phyloP scores from a whole-genome alignment of 1,139 yeast genomes.

The Yamadazyma jaroonii region DNA sequence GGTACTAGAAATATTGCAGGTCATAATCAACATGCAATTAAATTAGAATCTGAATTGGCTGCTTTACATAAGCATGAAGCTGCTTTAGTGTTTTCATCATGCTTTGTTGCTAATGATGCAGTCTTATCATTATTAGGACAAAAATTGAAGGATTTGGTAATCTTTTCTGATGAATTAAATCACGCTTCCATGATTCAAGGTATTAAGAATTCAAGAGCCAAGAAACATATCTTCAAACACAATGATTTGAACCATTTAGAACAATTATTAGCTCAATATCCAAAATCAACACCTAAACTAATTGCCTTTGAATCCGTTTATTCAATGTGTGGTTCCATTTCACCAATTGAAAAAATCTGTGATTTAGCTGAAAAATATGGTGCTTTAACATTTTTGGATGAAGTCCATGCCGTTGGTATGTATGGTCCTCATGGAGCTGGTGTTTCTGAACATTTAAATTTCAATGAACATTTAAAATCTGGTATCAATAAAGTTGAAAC shows the following conservation, averaged over 20 bases:
- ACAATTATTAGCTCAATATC: slow-evolving; percentile 70
- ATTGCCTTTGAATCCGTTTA: slow-evolving; percentile 97
- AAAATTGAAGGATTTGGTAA: slow-evolving; percentile 83
- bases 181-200: slow-evolving; percentile 99
- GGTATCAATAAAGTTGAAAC: slow-evolving; percentile 56
- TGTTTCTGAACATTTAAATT: slow-evolving; percentile 94
- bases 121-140: slow-evolving; percentile 91
- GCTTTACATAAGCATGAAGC: slow-evolving; percentile 93
- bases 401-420: slow-evolving; percentile 98
- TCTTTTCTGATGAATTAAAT: slow-evolving; percentile 88
- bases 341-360: slow-evolving; percentile 90
- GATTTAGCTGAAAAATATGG: slow-evolving; percentile 97
- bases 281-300: slow-evolving; percentile 82
- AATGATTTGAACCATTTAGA: slow-evolving; percentile 85
- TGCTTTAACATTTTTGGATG: slow-evolving; percentile 94
- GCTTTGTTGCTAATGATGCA: slow-evolving; percentile 97
- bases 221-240: slow-evolving; percentile 88
- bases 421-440: slow-evolving; percentile 99
- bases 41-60: slow-evolving; percentile 82
- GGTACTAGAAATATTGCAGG: slow-evolving; percentile 99
- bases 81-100: slow-evolving; percentile 90
- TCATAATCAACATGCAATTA: slow-evolving; percentile 84
- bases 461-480: slow-evolving; percentile 69
- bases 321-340: slow-evolving; percentile 97
- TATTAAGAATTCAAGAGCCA: slow-evolving; percentile 83